phyloP scores from a whole-genome alignment of 2,329 filamentous ascomycete species.

The Venturia asperata region DNA sequence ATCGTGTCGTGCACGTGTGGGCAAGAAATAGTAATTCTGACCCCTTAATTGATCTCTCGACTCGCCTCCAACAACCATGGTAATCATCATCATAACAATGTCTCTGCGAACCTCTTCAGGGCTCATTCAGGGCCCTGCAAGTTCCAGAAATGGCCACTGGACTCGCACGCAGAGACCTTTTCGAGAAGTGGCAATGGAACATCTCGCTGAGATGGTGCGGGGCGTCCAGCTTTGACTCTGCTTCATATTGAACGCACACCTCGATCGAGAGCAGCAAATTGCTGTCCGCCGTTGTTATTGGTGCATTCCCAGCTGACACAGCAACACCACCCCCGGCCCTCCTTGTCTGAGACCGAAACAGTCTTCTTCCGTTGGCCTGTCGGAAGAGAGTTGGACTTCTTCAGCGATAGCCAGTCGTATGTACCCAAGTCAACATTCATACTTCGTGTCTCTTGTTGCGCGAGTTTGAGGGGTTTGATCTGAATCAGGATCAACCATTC shows the following conservation, averaged over 20 bases:
- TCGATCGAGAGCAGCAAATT: slow-evolving; percentile 1
- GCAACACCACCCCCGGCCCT: not conserved
- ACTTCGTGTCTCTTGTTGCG: not conserved
- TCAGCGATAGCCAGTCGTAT: not conserved
- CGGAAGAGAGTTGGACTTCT: not conserved
- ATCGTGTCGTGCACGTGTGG: too few relatives aligned
- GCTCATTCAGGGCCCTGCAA: not conserved
- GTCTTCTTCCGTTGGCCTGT: not conserved
- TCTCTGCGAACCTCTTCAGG: not conserved
- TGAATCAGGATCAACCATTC: not conserved
- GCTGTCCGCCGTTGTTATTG: not conserved
- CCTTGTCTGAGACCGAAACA: not conserved
- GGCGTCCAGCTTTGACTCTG: not conserved
- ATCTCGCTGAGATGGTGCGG: not conserved
- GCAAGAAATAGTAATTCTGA: too few relatives aligned
- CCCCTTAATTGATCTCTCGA: too few relatives aligned
- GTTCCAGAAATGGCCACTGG: not conserved
- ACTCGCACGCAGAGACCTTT: not conserved
- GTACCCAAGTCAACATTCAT: not conserved
- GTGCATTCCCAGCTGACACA: not conserved
- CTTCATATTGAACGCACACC: slow-evolving; percentile 1
- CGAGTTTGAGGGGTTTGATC: not conserved
- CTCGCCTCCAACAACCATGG: not conserved
- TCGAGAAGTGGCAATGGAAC: not conserved
- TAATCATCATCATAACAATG: not conserved